Base-by-base conservation (phyloP, 371 early-diverging fungal species). In the Lichtheimia ramosa region DNA sequence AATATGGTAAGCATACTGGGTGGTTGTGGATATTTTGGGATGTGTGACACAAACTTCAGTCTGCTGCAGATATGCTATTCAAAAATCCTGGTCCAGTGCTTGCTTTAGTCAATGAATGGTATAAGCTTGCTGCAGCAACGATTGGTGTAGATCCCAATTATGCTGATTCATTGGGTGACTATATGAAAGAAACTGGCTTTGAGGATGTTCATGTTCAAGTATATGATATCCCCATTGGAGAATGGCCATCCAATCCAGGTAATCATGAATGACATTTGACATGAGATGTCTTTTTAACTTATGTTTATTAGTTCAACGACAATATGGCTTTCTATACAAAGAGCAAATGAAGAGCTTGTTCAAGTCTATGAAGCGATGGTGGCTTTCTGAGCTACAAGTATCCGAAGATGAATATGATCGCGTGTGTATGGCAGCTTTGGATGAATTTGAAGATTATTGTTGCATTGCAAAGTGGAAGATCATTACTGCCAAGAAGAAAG, bases 211-310 rank as follows among this genome's bases (percentile, higher is more conserved):
- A 65, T 6, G 66, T 65, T 8, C 21, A 54, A 7, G 49, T 57
- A 0, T 49, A 62, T 18, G 67, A 74, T 59, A 74, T 79, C 28
- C 76, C 80, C 20, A 70, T 79, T 55, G 80, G 80, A 24, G 80
- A 79, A 68, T 79, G 80, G 80, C 71, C 76, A n/a, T 39, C 52
- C 0, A 65, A 74, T 54, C 62, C 67, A 20, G 55, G 80, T 76
- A 65, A 43, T 24, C 23, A 48, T 10, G 5, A 8, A 34, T 34
- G 34, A 34, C 34, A 34, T 34, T 0, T 34, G 10, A 8, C 34
- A 34, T 34, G 6, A 25, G 34, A 34, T 8, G 6, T 34, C 34
- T 34, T 18, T 2, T 12, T n/a, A n/a, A 24, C 4, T 23, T 7
- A 3, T 16, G 16, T 25, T 23, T 58, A 7, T 10, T 60, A 75